phyloP scores from a whole-genome alignment of 1,139 yeast genomes.

The Kurtzmaniella quercitrusa region DNA sequence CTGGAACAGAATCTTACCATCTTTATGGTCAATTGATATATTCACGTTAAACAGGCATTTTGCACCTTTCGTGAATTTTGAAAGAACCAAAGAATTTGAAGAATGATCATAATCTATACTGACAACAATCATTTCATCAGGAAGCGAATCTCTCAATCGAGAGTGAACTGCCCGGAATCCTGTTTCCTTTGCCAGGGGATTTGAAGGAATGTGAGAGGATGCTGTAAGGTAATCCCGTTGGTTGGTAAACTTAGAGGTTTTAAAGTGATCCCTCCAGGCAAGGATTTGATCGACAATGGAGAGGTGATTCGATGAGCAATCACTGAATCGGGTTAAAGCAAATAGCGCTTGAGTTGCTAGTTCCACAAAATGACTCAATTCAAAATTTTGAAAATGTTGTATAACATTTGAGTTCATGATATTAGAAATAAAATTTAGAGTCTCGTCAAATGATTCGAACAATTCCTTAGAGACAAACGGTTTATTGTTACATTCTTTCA shows the following conservation, averaged over 20 bases:
- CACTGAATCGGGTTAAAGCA: not conserved
- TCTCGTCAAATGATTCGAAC: not conserved
- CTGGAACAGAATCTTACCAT: conserved; percentile 33
- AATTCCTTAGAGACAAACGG: not conserved
- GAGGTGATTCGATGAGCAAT: not conserved
- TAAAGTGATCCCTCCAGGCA: not conserved
- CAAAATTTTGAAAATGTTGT: not conserved
- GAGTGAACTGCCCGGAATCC: not conserved
- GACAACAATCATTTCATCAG: conserved; percentile 55
- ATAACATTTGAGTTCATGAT: not conserved
- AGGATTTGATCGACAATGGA: not conserved
- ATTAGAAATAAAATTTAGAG: not conserved
- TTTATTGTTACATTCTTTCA: not conserved
- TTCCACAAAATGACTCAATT: not conserved
- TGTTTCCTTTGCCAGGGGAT: not conserved
- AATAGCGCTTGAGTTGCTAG: not conserved
- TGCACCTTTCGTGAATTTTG: conserved; percentile 34
- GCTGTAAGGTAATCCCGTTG: not conserved
- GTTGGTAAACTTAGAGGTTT: not conserved
- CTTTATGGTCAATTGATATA: conserved; percentile 50
- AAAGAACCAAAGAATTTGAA: conserved; percentile 54
- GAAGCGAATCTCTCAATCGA: not conserved
- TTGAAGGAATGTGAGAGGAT: not conserved
- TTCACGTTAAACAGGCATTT: conserved; percentile 45
- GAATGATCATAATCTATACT: conserved; percentile 59